Percentiles rank a stretch among this genome's conserved stretches.
These are phyloP conservation scores for Hypoxylon subgilvum DNA, from an alignment of 495 filamentous ascomycete species.

Conservation along the genomic window DNA sequence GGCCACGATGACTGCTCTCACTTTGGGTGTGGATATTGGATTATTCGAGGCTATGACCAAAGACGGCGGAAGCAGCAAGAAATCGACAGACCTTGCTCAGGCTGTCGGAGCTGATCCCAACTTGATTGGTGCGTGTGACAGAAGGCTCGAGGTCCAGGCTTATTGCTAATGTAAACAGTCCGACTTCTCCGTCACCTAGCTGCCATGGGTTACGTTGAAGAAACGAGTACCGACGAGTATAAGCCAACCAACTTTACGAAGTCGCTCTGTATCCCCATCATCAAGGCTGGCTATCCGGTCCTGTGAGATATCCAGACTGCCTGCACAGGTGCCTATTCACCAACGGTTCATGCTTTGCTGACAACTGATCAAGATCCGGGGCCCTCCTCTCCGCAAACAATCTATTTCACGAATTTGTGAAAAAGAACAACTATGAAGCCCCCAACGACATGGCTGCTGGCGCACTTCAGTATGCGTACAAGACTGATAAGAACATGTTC, in stretches of 20 bases:
- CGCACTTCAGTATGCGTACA: conserved; percentile 37
- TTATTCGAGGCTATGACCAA: conserved; percentile 13
- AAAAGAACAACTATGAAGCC: conserved; percentile 21
- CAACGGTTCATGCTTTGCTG: not conserved
- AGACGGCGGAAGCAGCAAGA: conserved; percentile 17
- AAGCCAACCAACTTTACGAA: conserved; percentile 49
- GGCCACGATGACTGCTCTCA: conserved; percentile 14
- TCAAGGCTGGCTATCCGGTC: conserved; percentile 42
- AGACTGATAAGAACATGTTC: conserved; percentile 41
- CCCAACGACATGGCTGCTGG: conserved; percentile 33
- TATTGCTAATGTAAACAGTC: conserved; percentile 1
- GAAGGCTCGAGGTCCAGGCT: not conserved
- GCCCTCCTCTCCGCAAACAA: not conserved
- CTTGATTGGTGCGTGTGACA: conserved; percentile 2
- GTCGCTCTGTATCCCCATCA: conserved; percentile 39
- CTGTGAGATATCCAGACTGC: not conserved
- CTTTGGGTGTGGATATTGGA: conserved; percentile 8
- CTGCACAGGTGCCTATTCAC: no score
- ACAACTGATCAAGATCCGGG: conserved; percentile 1
- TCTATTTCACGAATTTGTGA: conserved; percentile 3
- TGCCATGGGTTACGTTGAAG: conserved; percentile 52
- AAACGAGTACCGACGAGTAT: conserved; percentile 51
- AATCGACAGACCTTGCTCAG: conserved; percentile 17
- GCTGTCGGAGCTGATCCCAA: not conserved
- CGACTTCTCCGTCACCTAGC: conserved; percentile 53